Base-by-base conservation (phyloP, 2,329 filamentous ascomycete genomes). In the Dryadomyces sulphureus region DNA sequence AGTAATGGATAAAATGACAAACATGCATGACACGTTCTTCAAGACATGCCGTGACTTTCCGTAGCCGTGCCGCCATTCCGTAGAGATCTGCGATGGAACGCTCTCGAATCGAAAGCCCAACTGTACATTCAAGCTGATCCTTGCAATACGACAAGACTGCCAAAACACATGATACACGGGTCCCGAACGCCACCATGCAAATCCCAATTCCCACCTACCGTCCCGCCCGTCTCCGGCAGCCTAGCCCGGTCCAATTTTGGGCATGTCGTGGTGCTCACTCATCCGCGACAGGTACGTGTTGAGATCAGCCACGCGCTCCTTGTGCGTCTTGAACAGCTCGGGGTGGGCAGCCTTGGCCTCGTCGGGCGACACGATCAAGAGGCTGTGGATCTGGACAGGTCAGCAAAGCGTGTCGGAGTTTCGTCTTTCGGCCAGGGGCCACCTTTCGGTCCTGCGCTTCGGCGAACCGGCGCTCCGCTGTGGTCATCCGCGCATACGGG, bases 261-360 rank as follows among this genome's bases (percentile, higher is more conserved):
- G 75, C 89, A 98, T 98, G 61, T 98, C 92, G 63, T 98, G 90
- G 66, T 98, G 92, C 65, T 98, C 92, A 65, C 86, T 94, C 57
- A 98, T 65, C 53, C 81, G 84, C 53, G 86, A 92, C 32, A 98
- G 68, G 61, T 96, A 95, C 52, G 84, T 86, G 61, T 98, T 98
- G 55, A 96, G 68, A 61, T 95, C 88, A 62, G 96, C 89, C 38
- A 98, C 90, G 11, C 87, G 79, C 67, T 98, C 85, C 62, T 96
- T 96, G 64, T 98, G 92, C 25, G 89, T 94, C 70, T 95, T 96
- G 54, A 90, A 77, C 16, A 93, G 81, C 60, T 95, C 89, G 14
- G 82, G 78, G 41, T 70, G 63, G 7, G 68, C 60, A 7, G 65
- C 64, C 9, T 48, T 48, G 12, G 43, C 52, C 20, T 51, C 49